Conservation (phyloP, 768 basidiomycete species). For the Lactifluus hygrophoroides region DNA sequence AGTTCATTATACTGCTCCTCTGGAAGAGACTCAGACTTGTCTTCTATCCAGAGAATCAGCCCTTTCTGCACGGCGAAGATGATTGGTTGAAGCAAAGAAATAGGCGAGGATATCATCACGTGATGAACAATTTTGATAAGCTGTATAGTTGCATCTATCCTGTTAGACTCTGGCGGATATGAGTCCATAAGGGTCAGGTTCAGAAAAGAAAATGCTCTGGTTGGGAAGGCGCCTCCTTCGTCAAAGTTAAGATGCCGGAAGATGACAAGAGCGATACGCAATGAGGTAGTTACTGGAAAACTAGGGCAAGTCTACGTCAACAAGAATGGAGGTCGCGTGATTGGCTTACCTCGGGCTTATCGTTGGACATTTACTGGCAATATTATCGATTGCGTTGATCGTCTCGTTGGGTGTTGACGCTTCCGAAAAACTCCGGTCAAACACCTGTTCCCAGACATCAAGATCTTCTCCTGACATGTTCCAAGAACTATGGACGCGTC, state of each 20-base stretch:
- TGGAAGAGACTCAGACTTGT: neutral
- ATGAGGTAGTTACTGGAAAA: constrained; percentile 1
- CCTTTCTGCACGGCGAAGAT: neutral
- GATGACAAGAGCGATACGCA: constrained; percentile 1
- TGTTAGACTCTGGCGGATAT: constrained; percentile 7
- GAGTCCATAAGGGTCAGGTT: neutral
- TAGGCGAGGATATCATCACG: neutral
- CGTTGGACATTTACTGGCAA: neutral
- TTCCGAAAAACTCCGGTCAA: neutral
- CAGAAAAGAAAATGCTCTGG: neutral
- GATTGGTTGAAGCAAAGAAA: neutral
- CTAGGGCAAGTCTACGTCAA: neutral
- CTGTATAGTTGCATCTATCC: neutral
- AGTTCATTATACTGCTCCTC: constrained; percentile 5
- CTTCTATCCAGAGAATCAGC: constrained; percentile 14
- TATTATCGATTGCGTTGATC: neutral
- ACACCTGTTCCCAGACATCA: constrained; percentile 7
- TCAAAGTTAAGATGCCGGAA: constrained; percentile 1
- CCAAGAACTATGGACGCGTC: constrained; percentile 2
- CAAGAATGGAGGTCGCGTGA: neutral
- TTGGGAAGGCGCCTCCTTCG: neutral
- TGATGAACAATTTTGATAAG: neutral
- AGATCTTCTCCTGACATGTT: constrained; percentile 10
- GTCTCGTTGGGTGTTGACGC: neutral
- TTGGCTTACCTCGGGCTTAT: constrained; percentile 2